phyloP scores from a whole-genome alignment of 2,329 filamentous ascomycete species.

The Xylaria arbuscula region DNA sequence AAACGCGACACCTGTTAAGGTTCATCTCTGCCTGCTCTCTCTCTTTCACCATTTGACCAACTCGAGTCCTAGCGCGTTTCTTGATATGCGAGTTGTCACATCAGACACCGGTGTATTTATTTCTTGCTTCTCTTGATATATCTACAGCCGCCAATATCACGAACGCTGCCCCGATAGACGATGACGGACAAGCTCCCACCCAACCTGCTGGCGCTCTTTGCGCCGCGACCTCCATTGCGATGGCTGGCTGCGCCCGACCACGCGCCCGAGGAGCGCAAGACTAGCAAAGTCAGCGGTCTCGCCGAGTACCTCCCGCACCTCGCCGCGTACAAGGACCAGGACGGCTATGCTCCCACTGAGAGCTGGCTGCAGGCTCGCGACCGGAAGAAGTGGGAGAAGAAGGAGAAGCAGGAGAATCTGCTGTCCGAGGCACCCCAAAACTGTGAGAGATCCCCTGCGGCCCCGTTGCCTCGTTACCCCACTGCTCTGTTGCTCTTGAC shows the following conservation, averaged over 20 bases:
- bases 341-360: constrained; percentile 83
- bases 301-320: constrained; percentile 79
- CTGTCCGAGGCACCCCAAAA: constrained; percentile 71
- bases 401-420: constrained; percentile 71
- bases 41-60: constrained; percentile 21
- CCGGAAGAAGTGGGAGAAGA: constrained; percentile 84
- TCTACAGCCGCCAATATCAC: constrained; percentile 16
- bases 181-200: constrained; percentile 99
- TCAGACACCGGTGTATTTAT: neutral
- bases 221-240: constrained; percentile 89
- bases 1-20: constrained; percentile 43
- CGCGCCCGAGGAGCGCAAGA: constrained; percentile 83
- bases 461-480: neutral
- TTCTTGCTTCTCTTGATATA: neutral
- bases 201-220: constrained; percentile 92
- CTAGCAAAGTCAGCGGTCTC: constrained; percentile 77
- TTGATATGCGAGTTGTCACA: constrained; percentile 30
- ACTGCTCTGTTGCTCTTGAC: neutral
- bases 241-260: constrained; percentile 87
- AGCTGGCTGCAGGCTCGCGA: constrained; percentile 92
- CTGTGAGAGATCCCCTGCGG: constrained; percentile 60
- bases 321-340: constrained; percentile 80
- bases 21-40: constrained; percentile 30
- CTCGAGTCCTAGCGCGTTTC: constrained; percentile 37
- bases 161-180: constrained; percentile 43